phyloP scores from a whole-genome alignment of 2,329 filamentous ascomycete species.

The Orbilia oligospora region DNA sequence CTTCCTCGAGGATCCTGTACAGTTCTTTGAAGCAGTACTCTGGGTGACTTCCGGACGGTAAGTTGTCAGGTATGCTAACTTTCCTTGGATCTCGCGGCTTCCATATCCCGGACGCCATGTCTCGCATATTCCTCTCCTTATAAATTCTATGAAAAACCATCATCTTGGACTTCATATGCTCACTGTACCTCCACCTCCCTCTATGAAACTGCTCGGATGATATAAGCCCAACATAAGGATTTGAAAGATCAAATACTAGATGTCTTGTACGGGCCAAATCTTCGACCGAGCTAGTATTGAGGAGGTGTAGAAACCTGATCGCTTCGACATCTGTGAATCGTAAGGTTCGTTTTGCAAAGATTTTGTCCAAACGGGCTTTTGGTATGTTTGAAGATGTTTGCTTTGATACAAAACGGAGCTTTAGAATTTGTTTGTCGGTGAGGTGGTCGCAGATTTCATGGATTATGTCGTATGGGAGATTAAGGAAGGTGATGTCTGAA shows the following conservation, averaged over 20 bases:
- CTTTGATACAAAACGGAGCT: conserved; percentile 30
- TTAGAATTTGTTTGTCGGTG: conserved; percentile 16
- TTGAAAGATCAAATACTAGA: conserved; percentile 39
- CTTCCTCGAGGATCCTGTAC: not conserved
- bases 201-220: not conserved
- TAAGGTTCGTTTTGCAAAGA: conserved; percentile 31
- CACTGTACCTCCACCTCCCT: not conserved
- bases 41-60: not conserved
- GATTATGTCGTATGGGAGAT: conserved; percentile 36
- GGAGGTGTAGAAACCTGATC: not conserved
- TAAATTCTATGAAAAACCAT: not conserved
- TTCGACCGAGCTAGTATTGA: not conserved
- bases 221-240: conserved; percentile 32
- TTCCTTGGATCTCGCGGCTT: not conserved
- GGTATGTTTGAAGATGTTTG: conserved; percentile 11
- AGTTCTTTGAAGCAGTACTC: not conserved
- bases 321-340: conserved; percentile 29
- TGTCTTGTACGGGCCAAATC: conserved; percentile 2
- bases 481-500: not conserved
- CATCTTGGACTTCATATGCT: not conserved
- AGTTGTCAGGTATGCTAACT: not conserved
- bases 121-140: not conserved
- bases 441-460: conserved; percentile 46
- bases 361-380: not conserved
- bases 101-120: not conserved